Base-by-base conservation (phyloP, 2,329 filamentous ascomycete genomes). In the Orbilia brochopaga region DNA sequence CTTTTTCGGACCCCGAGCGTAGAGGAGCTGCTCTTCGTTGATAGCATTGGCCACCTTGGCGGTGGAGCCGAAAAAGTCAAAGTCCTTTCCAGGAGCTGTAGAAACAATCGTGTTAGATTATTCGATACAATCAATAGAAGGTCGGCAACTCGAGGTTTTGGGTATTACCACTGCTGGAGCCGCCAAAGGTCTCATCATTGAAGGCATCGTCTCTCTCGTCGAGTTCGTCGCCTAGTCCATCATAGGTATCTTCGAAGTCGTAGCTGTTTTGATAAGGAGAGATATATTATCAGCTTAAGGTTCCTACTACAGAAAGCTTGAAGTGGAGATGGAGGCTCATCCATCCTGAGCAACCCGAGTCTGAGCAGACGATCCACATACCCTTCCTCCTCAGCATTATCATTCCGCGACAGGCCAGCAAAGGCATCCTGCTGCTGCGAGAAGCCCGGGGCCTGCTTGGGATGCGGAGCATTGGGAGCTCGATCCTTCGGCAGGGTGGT, bases 161-260 rank as follows among this genome's bases (percentile, higher is more conserved):
- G 15, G 24, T n/a, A 10, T 83, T 80, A 76, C 81, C 79, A 35
- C 80, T 80, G 58, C 79, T 83, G 30, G 83, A 80, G 40, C 79
- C 80, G 24, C 86, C 90, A 78, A 99, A 99, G 1, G 94, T 99
- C 79, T 97, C 94, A 77, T 97, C 91, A 80, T 99, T 99, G 84
- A 97, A 91, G 56, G 86, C 91, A 82, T 99, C 94, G 77, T 93
- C 90, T 19, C 90, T 88, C 79, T 99, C 93, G 77, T 96, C 88
- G 37, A 99, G 87, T 79, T 90, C 87, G 78, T 96, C 90, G 64
- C 92, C 94, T 44, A 99, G 83, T 17, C 93, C 93, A 80, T 99
- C 94, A 79, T 97, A 97, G 40, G 93, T 97, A 78, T 99, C 92
- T 77, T 99, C 94, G 76, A 97, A 99, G 77, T 97, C 90, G 77